Base-by-base conservation (phyloP, 257 asterid species). In the Plantago elongata region DNA sequence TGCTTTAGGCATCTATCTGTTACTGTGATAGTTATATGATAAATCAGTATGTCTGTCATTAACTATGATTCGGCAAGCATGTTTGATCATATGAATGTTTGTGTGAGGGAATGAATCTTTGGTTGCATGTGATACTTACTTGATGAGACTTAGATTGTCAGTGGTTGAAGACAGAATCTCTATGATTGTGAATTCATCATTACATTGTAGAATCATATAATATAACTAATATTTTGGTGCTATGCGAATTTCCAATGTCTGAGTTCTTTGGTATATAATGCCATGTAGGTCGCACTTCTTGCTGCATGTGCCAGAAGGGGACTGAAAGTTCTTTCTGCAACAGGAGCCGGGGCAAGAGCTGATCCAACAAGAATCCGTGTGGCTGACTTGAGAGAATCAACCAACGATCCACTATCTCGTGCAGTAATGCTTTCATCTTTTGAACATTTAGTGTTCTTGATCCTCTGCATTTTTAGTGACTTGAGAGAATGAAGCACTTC, bases 341-440 rank as follows among this genome's bases (percentile, higher is more conserved):
- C 97, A 38, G 99, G 97, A 76, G 99, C 99, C 68, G 97, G 99
- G 62, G 99, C 96, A 65, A 84, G 97, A 73, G 89, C 95, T 71
- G 96, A 92, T 80, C 99, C 97, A 55, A 89, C 97, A 44, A 86
- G 99, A 82, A 86, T 92, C 64, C 91, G 97, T 57, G 89, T 89
- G 37, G 96, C 97, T 58, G 97, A 92, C 82, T 72, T 92, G 69
- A 84, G 93, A 80, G 97, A 92, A 79, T 92, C 99, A 37, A 81
- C 83, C 71, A 92, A 92, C 63, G 99, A 92, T 67, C 99, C 99
- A 63, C 78, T 92, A 60, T 92, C 99, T 74, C 97, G 96, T 63
- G 48, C 97, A 10, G 99, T 92, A 92, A 78, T 65, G 51, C 51
- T 61, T 63, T 67, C 49, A 65, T 61, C 70, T 18, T 30, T 30